phyloP scores from a whole-genome alignment of 169 alveolate species.

The Cryptosporidium canis region DNA sequence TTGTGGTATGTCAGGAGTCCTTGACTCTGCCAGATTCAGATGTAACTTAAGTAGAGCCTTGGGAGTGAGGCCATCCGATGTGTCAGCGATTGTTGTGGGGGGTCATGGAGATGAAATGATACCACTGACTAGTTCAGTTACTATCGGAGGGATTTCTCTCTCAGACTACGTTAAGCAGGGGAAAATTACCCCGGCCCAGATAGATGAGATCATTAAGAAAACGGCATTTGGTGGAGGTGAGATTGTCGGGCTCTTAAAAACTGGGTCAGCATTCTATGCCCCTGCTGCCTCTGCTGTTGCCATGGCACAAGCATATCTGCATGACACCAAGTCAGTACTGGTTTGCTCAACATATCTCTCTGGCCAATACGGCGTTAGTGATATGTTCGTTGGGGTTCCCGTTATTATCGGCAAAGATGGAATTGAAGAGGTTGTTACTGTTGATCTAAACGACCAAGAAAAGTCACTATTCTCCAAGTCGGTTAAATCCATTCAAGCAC shows the following conservation, averaged over 20 bases:
- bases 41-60: constrained; percentile 80
- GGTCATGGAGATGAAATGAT: constrained; percentile 90
- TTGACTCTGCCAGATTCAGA: constrained; percentile 86
- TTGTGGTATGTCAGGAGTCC: constrained; percentile 87
- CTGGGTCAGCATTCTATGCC: constrained; percentile 82
- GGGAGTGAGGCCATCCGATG: constrained; percentile 80
- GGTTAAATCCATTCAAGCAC: constrained; percentile 54
- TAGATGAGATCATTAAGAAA: constrained; percentile 77
- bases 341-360: constrained; percentile 85
- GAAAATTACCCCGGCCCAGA: constrained; percentile 70
- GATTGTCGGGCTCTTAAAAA: constrained; percentile 75
- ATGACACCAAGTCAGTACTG: constrained; percentile 82
- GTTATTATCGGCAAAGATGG: constrained; percentile 86
- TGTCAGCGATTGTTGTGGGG: constrained; percentile 84
- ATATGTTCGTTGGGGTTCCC: constrained; percentile 86
- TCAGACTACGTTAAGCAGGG: constrained; percentile 76
- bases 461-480: constrained; percentile 76
- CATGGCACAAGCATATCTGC: constrained; percentile 80
- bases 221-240: constrained; percentile 80
- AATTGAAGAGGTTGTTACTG: constrained; percentile 81
- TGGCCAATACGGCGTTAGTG: constrained; percentile 85
- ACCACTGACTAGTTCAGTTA: constrained; percentile 81
- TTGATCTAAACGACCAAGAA: constrained; percentile 81
- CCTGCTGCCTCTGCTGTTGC: constrained; percentile 81
- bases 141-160: constrained; percentile 82